These are phyloP conservation scores for Microcyclospora tardicrescens DNA, from an alignment of 2,329 filamentous ascomycete species.

Conservation along the genomic window DNA sequence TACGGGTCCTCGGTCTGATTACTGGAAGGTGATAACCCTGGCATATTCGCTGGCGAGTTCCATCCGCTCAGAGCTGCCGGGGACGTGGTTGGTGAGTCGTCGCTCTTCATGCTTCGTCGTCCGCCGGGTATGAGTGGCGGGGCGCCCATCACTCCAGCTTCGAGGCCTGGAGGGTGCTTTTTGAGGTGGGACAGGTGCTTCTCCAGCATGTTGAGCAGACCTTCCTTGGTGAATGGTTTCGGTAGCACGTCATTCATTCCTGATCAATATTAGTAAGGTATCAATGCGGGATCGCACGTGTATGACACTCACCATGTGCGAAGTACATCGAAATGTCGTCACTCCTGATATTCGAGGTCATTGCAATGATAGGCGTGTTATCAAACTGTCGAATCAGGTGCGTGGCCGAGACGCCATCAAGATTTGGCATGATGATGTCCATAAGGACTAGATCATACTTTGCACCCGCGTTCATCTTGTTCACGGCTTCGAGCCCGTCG, in stretches of 20 bases:
- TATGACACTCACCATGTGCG: constrained; percentile 60
- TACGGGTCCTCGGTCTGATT: constrained; percentile 33
- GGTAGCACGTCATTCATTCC: constrained; percentile 97
- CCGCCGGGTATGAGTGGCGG: constrained; percentile 38
- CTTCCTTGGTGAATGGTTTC: constrained; percentile 86
- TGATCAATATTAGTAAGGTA: constrained; percentile 25
- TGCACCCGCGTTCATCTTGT: constrained; percentile 57
- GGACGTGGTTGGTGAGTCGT: constrained; percentile 50
- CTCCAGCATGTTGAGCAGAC: constrained; percentile 67
- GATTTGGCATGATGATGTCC: constrained; percentile 83
- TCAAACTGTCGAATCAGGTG: constrained; percentile 84
- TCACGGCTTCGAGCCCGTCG: constrained; percentile 83
- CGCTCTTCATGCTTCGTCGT: constrained; percentile 47
- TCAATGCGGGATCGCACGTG: neutral
- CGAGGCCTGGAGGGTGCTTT: constrained; percentile 33
- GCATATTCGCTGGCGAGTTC: constrained; percentile 49
- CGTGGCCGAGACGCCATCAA: constrained; percentile 90
- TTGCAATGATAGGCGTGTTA: constrained; percentile 80
- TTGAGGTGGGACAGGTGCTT: constrained; percentile 79
- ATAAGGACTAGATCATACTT: constrained; percentile 49
- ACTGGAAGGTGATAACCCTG: constrained; percentile 44
- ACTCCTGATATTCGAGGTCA: constrained; percentile 96
- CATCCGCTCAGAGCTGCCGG: constrained; percentile 48
- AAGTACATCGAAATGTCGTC: constrained; percentile 98
- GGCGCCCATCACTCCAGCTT: constrained; percentile 35